phyloP scores from a whole-genome alignment of 805 yeast genomes.

The Saturnispora diversa region DNA sequence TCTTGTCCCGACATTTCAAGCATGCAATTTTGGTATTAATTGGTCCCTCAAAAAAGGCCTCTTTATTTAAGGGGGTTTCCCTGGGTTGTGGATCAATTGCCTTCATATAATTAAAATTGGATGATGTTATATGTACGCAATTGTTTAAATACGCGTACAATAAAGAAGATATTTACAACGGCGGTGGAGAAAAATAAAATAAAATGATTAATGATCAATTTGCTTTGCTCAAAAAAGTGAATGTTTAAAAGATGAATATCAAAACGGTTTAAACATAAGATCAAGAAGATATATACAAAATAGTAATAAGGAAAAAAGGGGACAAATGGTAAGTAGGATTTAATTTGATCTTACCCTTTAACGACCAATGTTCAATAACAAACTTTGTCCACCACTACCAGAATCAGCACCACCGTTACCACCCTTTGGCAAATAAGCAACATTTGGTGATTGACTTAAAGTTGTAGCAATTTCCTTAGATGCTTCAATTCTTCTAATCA shows the following conservation, averaged over 20 bases:
- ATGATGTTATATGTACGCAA: no score
- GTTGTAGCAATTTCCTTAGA: constrained; percentile 92
- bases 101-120: no score
- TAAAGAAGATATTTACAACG: no score
- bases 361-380: constrained; percentile 64
- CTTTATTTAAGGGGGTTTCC: neutral
- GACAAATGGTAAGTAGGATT: no score
- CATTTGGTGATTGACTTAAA: constrained; percentile 72
- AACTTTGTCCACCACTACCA: constrained; percentile 39
- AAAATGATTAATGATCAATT: no score
- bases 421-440: constrained; percentile 74
- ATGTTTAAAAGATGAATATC: no score
- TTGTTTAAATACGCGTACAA: no score
- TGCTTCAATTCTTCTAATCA: constrained; percentile 93
- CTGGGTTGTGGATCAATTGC: no score
- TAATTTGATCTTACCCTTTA: no score
- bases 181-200: no score
- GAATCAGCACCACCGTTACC: constrained; percentile 33
- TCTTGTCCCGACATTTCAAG: constrained; percentile 25
- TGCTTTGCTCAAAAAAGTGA: no score
- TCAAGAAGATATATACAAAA: constrained; percentile 1
- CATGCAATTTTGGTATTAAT: constrained; percentile 26
- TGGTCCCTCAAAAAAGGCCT: constrained; percentile 4
- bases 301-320: no score
- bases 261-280: neutral